These are phyloP conservation scores for Picochlorum sp. DNA, from an alignment of 139 green algal genomes.

Conservation along the genomic window DNA sequence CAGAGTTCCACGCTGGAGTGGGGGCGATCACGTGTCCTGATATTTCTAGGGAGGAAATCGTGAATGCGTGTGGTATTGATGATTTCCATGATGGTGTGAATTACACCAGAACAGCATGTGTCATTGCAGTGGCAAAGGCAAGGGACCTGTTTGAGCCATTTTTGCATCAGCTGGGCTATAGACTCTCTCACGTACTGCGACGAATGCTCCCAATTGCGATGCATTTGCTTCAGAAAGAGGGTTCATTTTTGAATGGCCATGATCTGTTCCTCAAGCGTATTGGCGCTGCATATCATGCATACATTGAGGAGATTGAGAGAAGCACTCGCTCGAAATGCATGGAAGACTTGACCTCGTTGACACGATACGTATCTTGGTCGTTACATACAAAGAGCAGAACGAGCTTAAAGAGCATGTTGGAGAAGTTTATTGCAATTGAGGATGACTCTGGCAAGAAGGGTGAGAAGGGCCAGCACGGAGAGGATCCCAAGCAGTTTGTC, in stretches of 20 bases:
- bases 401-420: conserved; percentile 60
- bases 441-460: background rate
- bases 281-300: conserved; percentile 63
- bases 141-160: conserved; percentile 85
- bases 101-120: conserved; percentile 87
- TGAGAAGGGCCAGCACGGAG: background rate
- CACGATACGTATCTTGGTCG: conserved; percentile 86
- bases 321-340: conserved; percentile 57
- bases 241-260: conserved; percentile 67
- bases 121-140: conserved; percentile 81
- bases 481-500: conserved; percentile 23
- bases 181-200: conserved; percentile 77
- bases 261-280: conserved; percentile 82
- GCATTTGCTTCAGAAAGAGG: conserved; percentile 74
- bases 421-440: conserved; percentile 30
- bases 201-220: conserved; percentile 84
- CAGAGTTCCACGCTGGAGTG: conserved; percentile 68
- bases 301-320: conserved; percentile 70
- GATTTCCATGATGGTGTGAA: conserved; percentile 93
- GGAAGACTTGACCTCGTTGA: conserved; percentile 82
- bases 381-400: conserved; percentile 76
- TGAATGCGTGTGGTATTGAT: conserved; percentile 92
- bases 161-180: conserved; percentile 84
- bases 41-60: conserved; percentile 82
- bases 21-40: conserved; percentile 60